Conservation (phyloP, 1,284 basidiomycete genomes). For the Bondarzewia mesenterica region DNA sequence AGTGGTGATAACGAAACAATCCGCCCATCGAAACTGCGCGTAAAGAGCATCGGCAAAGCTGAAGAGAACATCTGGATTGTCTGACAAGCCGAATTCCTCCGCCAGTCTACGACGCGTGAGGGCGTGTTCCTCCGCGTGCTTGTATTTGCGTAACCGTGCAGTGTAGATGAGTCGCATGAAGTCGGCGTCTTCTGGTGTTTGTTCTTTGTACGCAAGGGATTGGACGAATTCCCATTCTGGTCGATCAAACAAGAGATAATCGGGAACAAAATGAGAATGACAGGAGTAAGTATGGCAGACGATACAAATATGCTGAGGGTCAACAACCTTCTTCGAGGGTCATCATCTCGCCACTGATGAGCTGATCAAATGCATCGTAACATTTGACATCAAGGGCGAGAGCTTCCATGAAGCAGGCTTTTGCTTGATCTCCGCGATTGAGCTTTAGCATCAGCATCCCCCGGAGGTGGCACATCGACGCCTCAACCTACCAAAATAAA, state of each 20-base stretch:
- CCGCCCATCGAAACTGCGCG: conserved; percentile 83
- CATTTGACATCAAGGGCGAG: conserved; percentile 94
- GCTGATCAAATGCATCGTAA: conserved; percentile 90
- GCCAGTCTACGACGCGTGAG: conserved; percentile 60
- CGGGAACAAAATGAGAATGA: not conserved
- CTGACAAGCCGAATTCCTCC: conserved; percentile 2
- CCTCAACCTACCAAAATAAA: conserved; percentile 61
- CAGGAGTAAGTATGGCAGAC: not conserved
- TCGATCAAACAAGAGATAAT: conserved; percentile 8
- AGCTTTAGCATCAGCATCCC: conserved; percentile 92
- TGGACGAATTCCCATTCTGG: conserved; percentile 96
- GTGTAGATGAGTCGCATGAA: conserved; percentile 92
- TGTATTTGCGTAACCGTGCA: conserved; percentile 84
- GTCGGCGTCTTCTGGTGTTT: conserved; percentile 80
- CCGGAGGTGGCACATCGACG: conserved; percentile 91
- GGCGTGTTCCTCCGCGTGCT: conserved; percentile 76
- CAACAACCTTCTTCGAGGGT: conserved; percentile 77
- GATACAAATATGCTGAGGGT: conserved; percentile 1
- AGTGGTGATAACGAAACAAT: conserved; percentile 85
- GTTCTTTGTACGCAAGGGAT: conserved; percentile 73
- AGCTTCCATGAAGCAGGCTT: conserved; percentile 92
- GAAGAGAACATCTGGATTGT: conserved; percentile 50
- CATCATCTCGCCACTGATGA: conserved; percentile 93
- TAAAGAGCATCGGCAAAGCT: conserved; percentile 91
- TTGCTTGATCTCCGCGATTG: conserved; percentile 83